Percentiles rank a stretch among this genome's conserved stretches.
Conservation (phyloP, 306 rosid species). For the Luffa aegyptiaca region DNA sequence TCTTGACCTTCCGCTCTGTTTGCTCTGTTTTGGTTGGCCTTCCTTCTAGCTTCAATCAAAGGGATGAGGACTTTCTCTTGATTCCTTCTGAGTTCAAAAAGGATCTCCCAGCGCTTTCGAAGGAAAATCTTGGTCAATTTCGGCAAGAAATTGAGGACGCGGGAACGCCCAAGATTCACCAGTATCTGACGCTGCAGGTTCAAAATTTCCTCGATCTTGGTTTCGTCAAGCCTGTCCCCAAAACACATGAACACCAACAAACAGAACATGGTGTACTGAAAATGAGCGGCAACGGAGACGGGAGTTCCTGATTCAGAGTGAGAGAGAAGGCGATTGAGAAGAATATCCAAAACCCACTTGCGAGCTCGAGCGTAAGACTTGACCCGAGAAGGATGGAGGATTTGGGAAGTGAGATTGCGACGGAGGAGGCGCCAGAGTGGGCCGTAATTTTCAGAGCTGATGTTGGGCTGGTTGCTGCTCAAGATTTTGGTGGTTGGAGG, state of each 20-base stretch:
- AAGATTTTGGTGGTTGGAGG: neutral
- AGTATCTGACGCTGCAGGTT: neutral
- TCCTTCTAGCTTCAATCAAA: neutral
- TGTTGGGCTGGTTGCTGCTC: neutral
- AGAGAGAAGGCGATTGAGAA: neutral
- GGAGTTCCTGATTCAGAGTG: neutral
- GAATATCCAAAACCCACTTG: conserved; percentile 13
- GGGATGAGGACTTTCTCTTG: neutral
- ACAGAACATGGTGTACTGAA: conserved; percentile 9
- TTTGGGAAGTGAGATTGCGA: conserved; percentile 7
- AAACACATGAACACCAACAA: conserved; percentile 9
- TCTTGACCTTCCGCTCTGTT: neutral
- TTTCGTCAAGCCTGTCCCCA: neutral
- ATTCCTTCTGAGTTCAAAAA: neutral
- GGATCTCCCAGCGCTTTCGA: neutral
- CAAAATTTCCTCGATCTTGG: neutral
- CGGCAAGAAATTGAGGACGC: neutral
- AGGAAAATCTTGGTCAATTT: neutral
- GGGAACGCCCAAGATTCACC: neutral
- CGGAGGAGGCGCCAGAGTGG: neutral
- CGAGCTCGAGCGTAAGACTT: neutral
- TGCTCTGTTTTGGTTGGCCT: neutral
- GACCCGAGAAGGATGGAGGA: neutral
- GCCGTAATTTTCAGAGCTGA: neutral
- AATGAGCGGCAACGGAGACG: neutral